Conservation (phyloP, 108 stramenopile genomes). For the Seminavis robusta region DNA sequence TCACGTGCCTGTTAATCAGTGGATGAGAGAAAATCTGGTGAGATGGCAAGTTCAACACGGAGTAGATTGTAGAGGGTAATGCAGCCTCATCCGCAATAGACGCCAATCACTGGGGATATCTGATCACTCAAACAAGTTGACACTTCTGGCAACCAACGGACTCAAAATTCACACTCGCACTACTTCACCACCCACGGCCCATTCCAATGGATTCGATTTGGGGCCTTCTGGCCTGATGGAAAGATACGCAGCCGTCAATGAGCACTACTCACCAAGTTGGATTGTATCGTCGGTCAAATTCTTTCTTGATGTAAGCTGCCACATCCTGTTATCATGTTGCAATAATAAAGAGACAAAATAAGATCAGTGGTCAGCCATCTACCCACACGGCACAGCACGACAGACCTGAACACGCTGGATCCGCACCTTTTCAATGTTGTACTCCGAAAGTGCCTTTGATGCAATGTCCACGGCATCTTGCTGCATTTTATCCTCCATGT, state of each 20-base stretch:
- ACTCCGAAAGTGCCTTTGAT: conserved; percentile 98
- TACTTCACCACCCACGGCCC: neutral
- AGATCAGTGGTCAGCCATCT: neutral
- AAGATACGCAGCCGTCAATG: too few species aligned
- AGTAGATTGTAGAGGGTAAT: neutral
- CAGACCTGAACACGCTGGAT: neutral
- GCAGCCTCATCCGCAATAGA: too few species aligned
- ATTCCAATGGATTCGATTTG: too few species aligned
- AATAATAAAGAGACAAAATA: conserved; percentile 9
- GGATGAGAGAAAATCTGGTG: neutral
- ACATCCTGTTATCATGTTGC: conserved; percentile 89
- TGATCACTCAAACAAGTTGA: too few species aligned
- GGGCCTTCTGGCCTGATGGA: too few species aligned
- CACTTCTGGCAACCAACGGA: too few species aligned
- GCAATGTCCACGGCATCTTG: conserved; percentile 99
- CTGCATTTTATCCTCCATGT: conserved; percentile 99
- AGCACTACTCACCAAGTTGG: conserved; percentile 93
- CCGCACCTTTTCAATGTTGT: conserved; percentile 98
- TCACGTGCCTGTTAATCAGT: conserved; percentile 57
- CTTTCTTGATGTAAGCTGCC: conserved; percentile 99
- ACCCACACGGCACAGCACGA: neutral
- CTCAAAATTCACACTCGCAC: neutral
- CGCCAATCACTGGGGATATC: too few species aligned
- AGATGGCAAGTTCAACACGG: neutral
- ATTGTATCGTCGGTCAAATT: conserved; percentile 99